Evolutionary conservation across 202 grass and related monocot genomes (phyloP).

Genomic region (Zoysia matrella): DNA sequence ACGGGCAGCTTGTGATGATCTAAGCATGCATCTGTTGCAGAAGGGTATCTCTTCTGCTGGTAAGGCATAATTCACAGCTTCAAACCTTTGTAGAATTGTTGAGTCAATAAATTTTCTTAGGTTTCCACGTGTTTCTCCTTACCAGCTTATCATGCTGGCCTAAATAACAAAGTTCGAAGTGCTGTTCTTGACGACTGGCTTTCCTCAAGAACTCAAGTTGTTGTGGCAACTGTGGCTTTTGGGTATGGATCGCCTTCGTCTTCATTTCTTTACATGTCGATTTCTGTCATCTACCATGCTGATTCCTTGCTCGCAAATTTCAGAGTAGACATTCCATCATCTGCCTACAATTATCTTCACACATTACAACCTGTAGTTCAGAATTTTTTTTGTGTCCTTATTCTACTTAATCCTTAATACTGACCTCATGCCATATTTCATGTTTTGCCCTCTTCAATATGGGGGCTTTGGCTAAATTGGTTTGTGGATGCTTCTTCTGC

Average conservation of each 20-base stretch:
- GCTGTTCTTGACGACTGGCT: conserved; percentile 90
- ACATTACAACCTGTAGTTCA: conserved; percentile 2
- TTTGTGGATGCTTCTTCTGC: conserved; percentile 34
- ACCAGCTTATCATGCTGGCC: conserved; percentile 89
- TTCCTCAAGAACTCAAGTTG: conserved; percentile 86
- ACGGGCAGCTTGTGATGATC: conserved; percentile 87
- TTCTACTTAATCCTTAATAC: conserved; percentile 32
- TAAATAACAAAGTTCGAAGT: conserved; percentile 80
- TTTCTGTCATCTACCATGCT: conserved; percentile 36
- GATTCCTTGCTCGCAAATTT: conserved; percentile 42
- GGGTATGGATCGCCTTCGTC: conserved; percentile 57
- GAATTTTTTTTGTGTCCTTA: conserved; percentile 9
- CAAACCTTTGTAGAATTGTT: conserved; percentile 32
- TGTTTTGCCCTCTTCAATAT: conserved; percentile 24
- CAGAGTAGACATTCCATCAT: conserved; percentile 1
- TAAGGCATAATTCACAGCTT: conserved; percentile 26
- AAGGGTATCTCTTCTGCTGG: conserved; percentile 81
- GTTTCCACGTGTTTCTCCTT: conserved; percentile 36
- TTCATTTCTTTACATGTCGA: conserved; percentile 33
- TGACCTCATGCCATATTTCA: conserved; percentile 14
- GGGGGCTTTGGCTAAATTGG: conserved; percentile 24
- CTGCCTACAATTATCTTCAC: conserved; percentile 1
- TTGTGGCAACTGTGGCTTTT: conserved; percentile 97
- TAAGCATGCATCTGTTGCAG: conserved; percentile 65
- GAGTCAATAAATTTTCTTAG: conserved; percentile 17